Conservation (phyloP, 495 filamentous ascomycete genomes). For the Podospora pseudopauciseta region DNA sequence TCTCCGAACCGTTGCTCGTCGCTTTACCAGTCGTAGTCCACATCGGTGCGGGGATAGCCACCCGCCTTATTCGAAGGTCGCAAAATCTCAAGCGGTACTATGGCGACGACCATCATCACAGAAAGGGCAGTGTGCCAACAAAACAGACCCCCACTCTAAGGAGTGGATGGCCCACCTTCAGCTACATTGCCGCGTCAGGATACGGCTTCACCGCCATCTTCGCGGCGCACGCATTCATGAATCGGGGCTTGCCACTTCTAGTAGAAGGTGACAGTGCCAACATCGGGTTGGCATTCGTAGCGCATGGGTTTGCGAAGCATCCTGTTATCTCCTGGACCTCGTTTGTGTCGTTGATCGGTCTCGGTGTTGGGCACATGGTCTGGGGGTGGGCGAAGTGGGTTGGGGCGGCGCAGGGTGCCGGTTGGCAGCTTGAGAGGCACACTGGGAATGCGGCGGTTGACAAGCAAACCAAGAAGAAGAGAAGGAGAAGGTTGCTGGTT, state of each 20-base stretch:
- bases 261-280: slow-evolving; percentile 81
- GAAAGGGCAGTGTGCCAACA: slow-evolving; percentile 26
- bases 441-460: slow-evolving; percentile 32
- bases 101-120: slow-evolving; percentile 33
- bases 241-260: slow-evolving; percentile 64
- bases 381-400: slow-evolving; percentile 82
- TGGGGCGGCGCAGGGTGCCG: slow-evolving; percentile 44
- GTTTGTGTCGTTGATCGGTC: slow-evolving; percentile 63
- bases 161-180: slow-evolving; percentile 65
- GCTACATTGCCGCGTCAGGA: slow-evolving; percentile 61
- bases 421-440: slow-evolving; percentile 24
- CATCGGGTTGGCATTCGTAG: slow-evolving; percentile 74
- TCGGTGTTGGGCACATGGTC: slow-evolving; percentile 73
- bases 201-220: slow-evolving; percentile 62
- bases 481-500: slow-evolving; percentile 61
- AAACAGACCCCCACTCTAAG: slow-evolving; percentile 21
- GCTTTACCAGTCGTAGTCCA: slow-evolving; percentile 55
- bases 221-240: slow-evolving; percentile 64
- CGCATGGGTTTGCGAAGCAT: slow-evolving; percentile 77
- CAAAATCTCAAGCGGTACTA: slow-evolving; percentile 63
- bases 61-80: slow-evolving; percentile 69
- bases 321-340: slow-evolving; percentile 60
- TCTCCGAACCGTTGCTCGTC: slow-evolving; percentile 61
- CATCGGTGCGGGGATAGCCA: slow-evolving; percentile 62
- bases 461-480: slow-evolving; percentile 42